A percentile compares a stretch with the other conserved stretches of the same genome.
Evolutionary conservation across 1,284 basidiomycete species (phyloP).

Genomic region (Irpex sp.): DNA sequence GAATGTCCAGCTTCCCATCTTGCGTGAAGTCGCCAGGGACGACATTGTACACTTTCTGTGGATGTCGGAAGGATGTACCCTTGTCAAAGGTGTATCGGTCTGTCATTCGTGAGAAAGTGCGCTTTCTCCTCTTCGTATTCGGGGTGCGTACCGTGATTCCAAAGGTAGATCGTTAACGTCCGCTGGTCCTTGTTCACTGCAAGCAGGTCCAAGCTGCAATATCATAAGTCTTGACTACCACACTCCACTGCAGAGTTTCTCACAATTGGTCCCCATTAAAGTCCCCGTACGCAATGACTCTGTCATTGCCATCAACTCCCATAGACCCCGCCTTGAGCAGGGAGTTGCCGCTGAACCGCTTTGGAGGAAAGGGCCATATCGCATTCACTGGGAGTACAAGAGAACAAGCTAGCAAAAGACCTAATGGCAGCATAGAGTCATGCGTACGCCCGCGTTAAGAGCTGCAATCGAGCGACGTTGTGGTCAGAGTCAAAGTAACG

Average conservation of each 20-base stretch:
- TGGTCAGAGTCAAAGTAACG: background rate
- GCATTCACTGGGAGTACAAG: constrained; percentile 17
- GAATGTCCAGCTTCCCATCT: constrained; percentile 85
- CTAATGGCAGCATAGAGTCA: constrained; percentile 1
- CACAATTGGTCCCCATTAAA: constrained; percentile 95
- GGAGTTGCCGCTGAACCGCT: constrained; percentile 85
- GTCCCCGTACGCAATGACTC: constrained; percentile 89
- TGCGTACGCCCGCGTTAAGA: background rate
- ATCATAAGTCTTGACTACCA: background rate
- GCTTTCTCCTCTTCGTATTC: background rate
- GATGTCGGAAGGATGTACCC: constrained; percentile 53
- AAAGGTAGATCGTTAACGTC: constrained; percentile 73
- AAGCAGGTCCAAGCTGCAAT: constrained; percentile 74
- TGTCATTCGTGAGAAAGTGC: constrained; percentile 22
- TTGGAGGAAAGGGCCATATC: constrained; percentile 80
- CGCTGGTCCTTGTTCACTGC: constrained; percentile 71
- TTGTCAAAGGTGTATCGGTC: constrained; percentile 61
- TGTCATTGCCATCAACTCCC: constrained; percentile 69
- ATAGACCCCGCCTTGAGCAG: constrained; percentile 80
- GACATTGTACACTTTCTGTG: constrained; percentile 65
- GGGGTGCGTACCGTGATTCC: constrained; percentile 72
- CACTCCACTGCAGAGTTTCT: constrained; percentile 26
- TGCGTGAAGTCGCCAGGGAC: constrained; percentile 93
- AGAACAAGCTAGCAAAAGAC: constrained; percentile 3
- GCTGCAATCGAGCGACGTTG: background rate